These are phyloP conservation scores for Ceriops zippeliana DNA, from an alignment of 345 rosid genomes.

Conservation along the genomic window DNA sequence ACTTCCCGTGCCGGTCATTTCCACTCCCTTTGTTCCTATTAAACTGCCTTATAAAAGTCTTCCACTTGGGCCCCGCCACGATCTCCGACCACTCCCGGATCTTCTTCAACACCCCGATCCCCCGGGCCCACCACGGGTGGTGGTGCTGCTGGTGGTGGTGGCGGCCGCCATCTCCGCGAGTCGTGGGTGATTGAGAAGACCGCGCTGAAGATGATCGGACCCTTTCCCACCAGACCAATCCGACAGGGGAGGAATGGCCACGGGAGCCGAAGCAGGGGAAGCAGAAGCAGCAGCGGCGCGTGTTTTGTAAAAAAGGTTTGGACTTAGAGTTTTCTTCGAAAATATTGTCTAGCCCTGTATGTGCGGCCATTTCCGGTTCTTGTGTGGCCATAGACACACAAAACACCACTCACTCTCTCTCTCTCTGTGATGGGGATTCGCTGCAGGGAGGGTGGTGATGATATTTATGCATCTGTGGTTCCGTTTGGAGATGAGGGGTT, in stretches of 20 bases:
- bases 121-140: slow-evolving; percentile 52
- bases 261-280: slow-evolving; percentile 53
- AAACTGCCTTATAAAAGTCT: slow-evolving; percentile 76
- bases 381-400: neutral
- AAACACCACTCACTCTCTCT: too few relatives aligned
- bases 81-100: slow-evolving; percentile 84
- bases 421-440: neutral
- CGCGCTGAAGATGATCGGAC: slow-evolving; percentile 19
- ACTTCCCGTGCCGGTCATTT: slow-evolving; percentile 40
- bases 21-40: slow-evolving; percentile 34
- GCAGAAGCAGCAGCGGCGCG: slow-evolving; percentile 51
- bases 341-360: slow-evolving; percentile 3
- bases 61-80: slow-evolving; percentile 89
- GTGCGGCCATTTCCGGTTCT: slow-evolving; percentile 7
- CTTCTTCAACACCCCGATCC: slow-evolving; percentile 43
- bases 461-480: neutral
- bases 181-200: neutral
- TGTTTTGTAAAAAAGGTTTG: slow-evolving; percentile 24
- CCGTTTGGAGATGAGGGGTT: neutral
- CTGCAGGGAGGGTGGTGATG: neutral
- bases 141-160: neutral
- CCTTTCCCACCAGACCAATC: slow-evolving; percentile 56
- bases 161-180: slow-evolving; percentile 15
- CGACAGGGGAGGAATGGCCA: slow-evolving; percentile 28
- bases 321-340: slow-evolving; percentile 4